phyloP scores from a whole-genome alignment of 202 grass and related monocot species.

The Panicum hallii region DNA sequence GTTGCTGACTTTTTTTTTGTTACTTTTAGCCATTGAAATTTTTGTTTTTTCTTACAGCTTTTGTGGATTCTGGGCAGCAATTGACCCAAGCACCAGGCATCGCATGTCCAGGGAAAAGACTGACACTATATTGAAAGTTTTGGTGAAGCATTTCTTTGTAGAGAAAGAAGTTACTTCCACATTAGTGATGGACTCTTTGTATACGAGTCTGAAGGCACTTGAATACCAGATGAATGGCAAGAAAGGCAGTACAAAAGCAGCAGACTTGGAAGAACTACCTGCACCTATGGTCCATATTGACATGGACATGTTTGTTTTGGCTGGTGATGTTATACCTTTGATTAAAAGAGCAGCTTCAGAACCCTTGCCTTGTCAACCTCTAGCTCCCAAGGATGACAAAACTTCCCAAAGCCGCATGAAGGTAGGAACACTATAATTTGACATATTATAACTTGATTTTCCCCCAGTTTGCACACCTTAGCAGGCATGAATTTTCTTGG shows the following conservation, averaged over 20 bases:
- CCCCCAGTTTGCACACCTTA: too few relatives aligned
- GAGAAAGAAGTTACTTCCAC: constrained; percentile 97
- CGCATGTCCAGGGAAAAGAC: constrained; percentile 84
- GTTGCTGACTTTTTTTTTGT: not conserved
- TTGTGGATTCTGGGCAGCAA: constrained; percentile 77
- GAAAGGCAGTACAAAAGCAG: constrained; percentile 57
- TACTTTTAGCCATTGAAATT: constrained; percentile 30
- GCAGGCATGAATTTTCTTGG: not conserved
- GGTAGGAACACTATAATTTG: constrained; percentile 49
- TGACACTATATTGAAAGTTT: constrained; percentile 69
- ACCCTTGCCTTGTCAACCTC: constrained; percentile 68
- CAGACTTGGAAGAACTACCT: constrained; percentile 64
- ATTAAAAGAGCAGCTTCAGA: constrained; percentile 74
- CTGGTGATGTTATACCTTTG: constrained; percentile 75
- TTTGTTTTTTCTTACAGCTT: constrained; percentile 71
- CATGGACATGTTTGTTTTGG: constrained; percentile 78
- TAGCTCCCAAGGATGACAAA: constrained; percentile 77
- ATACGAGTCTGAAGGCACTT: constrained; percentile 75
- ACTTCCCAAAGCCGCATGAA: constrained; percentile 73
- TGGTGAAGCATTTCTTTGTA: constrained; percentile 91
- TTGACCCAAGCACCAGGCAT: constrained; percentile 58
- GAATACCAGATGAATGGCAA: constrained; percentile 69
- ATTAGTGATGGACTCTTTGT: constrained; percentile 89
- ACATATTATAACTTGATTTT: constrained; percentile 24
- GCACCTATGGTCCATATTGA: constrained; percentile 71